phyloP scores from a whole-genome alignment of 805 yeast genomes.

The Spathaspora passalidarum region DNA sequence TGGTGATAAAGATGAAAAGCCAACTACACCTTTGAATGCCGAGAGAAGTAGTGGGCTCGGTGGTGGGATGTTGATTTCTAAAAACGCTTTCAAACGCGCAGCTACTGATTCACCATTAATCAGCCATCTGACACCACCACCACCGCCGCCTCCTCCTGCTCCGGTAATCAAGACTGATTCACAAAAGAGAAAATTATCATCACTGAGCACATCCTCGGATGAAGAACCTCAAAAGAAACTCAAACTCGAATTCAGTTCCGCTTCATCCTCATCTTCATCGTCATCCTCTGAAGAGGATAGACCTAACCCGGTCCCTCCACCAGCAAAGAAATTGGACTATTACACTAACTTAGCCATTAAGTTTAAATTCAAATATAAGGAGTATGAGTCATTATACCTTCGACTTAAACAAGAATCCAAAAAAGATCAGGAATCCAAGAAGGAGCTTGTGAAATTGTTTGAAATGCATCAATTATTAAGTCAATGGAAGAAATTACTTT shows the following conservation, averaged over 20 bases:
- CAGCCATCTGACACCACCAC: not conserved
- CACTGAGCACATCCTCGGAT: slow-evolving; percentile 10
- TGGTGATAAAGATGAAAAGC: slow-evolving; percentile 4
- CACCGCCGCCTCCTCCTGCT: not conserved
- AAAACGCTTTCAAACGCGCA: slow-evolving; percentile 3
- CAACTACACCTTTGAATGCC: not conserved
- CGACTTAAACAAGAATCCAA: slow-evolving; percentile 7
- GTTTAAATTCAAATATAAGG: slow-evolving; percentile 47
- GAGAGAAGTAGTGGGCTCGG: slow-evolving; percentile 13
- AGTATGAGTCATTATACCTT: slow-evolving; percentile 46
- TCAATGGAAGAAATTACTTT: slow-evolving; percentile 54
- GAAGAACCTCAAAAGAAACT: slow-evolving; percentile 10
- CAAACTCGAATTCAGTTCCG: slow-evolving; percentile 6
- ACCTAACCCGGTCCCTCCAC: slow-evolving; percentile 5
- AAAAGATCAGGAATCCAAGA: slow-evolving; percentile 13
- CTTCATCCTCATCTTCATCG: slow-evolving; percentile 35
- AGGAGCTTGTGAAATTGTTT: slow-evolving; percentile 37
- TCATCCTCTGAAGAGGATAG: slow-evolving; percentile 30
- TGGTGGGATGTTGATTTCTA: slow-evolving; percentile 18
- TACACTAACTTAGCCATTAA: slow-evolving; percentile 43
- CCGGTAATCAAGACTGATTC: not conserved
- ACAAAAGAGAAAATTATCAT: slow-evolving; percentile 7
- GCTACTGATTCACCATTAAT: not conserved
- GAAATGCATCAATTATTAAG: slow-evolving; percentile 50
- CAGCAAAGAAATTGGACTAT: slow-evolving; percentile 26